A percentile compares a stretch with the other conserved stretches of the same genome.
Conservation (phyloP, 75 land plant species). For the Ceratopteris richardii region DNA sequence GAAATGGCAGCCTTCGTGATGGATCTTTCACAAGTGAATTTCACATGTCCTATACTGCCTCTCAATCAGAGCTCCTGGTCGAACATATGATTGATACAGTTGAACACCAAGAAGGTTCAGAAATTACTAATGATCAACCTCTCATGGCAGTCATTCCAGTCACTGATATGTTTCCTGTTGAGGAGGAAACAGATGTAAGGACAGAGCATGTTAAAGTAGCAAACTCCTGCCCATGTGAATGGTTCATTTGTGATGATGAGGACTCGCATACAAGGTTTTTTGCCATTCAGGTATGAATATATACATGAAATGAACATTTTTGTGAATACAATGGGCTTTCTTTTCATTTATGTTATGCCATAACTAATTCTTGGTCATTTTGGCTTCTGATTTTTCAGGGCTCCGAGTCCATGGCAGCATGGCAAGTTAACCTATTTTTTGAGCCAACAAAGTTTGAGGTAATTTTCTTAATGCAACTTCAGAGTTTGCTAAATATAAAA, state of each 20-base stretch:
- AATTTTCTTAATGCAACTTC: too few relatives aligned
- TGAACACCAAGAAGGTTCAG: neutral
- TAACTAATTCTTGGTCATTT: neutral
- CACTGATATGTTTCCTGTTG: constrained; percentile 9
- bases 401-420: constrained; percentile 27
- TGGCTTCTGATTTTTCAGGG: constrained; percentile 14
- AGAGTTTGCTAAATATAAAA: too few relatives aligned
- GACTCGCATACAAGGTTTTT: constrained; percentile 15
- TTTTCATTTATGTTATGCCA: neutral
- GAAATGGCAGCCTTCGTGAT: too few relatives aligned
- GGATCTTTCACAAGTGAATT: too few relatives aligned
- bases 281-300: constrained; percentile 21
- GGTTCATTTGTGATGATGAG: constrained; percentile 27
- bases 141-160: constrained; percentile 29
- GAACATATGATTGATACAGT: neutral
- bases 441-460: constrained; percentile 36
- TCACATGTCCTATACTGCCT: too few relatives aligned
- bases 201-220: too few relatives aligned
- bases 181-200: constrained; percentile 13
- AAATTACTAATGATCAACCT: constrained; percentile 1
- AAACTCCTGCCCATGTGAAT: constrained; percentile 28
- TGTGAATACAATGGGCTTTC: neutral
- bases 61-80: too few relatives aligned
- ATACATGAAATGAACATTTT: neutral
- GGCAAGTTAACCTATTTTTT: constrained; percentile 34